phyloP scores from a whole-genome alignment of 345 rosid species.

The Salix dunnii region DNA sequence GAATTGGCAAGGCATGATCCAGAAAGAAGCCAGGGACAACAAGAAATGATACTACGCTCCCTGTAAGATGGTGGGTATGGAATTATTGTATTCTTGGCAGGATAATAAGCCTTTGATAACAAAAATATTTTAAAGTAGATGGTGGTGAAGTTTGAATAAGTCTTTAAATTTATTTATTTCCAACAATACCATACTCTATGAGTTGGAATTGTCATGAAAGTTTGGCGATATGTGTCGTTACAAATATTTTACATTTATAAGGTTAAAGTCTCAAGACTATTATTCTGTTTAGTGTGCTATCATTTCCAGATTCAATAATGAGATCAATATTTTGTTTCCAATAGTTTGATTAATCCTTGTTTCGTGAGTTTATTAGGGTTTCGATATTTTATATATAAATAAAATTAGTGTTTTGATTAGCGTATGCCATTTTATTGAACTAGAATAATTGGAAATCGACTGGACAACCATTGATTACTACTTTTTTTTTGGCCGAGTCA shows the following conservation, averaged over 20 bases:
- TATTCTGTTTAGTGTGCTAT: background rate
- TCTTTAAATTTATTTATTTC: too few species aligned
- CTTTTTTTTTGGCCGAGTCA: too few species aligned
- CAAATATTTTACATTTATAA: too few species aligned
- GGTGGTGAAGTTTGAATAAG: too few species aligned
- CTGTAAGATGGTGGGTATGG: background rate
- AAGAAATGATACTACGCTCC: background rate
- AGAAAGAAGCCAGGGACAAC: background rate
- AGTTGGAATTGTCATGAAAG: too few species aligned
- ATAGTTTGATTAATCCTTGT: background rate
- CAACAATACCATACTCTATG: too few species aligned
- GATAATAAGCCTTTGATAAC: too few species aligned
- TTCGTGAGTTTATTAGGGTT: background rate
- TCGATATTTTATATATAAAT: background rate
- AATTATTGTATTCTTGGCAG: too few species aligned
- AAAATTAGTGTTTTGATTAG: background rate
- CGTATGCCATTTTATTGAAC: background rate
- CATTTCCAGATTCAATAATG: too few species aligned
- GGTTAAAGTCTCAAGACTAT: background rate
- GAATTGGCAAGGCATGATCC: background rate
- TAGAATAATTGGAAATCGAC: too few species aligned
- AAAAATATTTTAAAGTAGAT: too few species aligned
- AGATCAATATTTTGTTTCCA: background rate
- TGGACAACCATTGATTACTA: too few species aligned
- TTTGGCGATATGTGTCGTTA: background rate